Evolutionary conservation across 306 rosid species (phyloP).

Genomic region (Vigna mungo): DNA sequence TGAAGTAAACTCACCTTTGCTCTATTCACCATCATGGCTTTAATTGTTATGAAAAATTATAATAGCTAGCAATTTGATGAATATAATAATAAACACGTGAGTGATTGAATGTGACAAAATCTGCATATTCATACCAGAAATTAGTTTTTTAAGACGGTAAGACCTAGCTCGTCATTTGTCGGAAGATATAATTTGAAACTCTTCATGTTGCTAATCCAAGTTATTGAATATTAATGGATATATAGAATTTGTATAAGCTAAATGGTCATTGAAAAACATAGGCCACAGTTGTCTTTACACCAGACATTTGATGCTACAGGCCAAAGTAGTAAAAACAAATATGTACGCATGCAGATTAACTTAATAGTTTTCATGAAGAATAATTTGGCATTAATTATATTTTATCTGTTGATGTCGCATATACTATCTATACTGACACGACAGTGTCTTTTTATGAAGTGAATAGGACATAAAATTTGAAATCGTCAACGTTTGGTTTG

Average conservation of each 20-base stretch:
- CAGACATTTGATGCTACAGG: background rate
- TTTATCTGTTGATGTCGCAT: background rate
- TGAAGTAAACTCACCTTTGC: too few relatives aligned
- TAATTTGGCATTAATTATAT: background rate
- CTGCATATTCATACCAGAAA: background rate
- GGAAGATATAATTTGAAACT: constrained; percentile 3
- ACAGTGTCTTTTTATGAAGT: background rate
- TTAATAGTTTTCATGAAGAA: background rate
- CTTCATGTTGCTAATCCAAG: background rate
- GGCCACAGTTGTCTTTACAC: too few relatives aligned
- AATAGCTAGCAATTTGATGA: too few relatives aligned
- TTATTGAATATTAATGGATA: too few relatives aligned
- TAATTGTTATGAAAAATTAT: too few relatives aligned
- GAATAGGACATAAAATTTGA: background rate
- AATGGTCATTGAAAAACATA: too few relatives aligned
- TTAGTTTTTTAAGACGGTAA: background rate
- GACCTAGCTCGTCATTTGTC: background rate
- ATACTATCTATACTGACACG: background rate
- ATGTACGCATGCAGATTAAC: background rate
- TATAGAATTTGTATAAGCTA: too few relatives aligned
- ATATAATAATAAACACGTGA: too few relatives aligned
- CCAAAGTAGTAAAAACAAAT: constrained; percentile 1
- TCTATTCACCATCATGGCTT: too few relatives aligned
- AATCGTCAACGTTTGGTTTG: background rate
- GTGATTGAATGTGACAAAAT: too few relatives aligned